Conservation (phyloP, 176 grass and related monocot genomes). For the Aegilops umbellulata region DNA sequence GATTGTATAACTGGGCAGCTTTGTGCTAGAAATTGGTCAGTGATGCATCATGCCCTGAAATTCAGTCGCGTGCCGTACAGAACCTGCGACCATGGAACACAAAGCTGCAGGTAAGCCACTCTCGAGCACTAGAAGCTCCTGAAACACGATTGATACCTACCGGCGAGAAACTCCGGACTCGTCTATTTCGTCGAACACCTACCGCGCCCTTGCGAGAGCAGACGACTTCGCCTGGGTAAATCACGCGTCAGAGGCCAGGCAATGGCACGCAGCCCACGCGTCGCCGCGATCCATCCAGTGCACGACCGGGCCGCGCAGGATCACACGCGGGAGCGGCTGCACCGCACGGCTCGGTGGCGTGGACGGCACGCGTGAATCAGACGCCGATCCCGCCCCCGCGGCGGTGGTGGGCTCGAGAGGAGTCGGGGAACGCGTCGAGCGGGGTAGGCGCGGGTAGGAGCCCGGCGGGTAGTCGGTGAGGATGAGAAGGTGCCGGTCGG, state of each 20-base stretch:
- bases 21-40: not conserved
- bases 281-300: not conserved
- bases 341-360: not conserved
- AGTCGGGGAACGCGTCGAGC: not conserved
- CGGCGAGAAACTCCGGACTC: not conserved
- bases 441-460: not conserved
- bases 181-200: slow-evolving; percentile 40
- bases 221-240: not conserved
- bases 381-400: not conserved
- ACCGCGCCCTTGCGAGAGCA: not conserved
- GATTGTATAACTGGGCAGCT: not conserved
- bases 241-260: not conserved
- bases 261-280: not conserved
- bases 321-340: not conserved
- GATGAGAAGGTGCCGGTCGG: not conserved
- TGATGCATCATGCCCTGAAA: slow-evolving; percentile 4
- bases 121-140: not conserved
- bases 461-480: not conserved
- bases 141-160: not conserved
- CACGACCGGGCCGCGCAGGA: not conserved
- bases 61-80: not conserved
- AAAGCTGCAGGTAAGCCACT: not conserved
- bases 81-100: not conserved
- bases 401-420: not conserved
- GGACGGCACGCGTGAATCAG: not conserved